A percentile compares a stretch with the other conserved stretches of the same genome.
These are phyloP conservation scores for Stropharia rugosoannulata DNA, from an alignment of 768 basidiomycete species.

Conservation along the genomic window DNA sequence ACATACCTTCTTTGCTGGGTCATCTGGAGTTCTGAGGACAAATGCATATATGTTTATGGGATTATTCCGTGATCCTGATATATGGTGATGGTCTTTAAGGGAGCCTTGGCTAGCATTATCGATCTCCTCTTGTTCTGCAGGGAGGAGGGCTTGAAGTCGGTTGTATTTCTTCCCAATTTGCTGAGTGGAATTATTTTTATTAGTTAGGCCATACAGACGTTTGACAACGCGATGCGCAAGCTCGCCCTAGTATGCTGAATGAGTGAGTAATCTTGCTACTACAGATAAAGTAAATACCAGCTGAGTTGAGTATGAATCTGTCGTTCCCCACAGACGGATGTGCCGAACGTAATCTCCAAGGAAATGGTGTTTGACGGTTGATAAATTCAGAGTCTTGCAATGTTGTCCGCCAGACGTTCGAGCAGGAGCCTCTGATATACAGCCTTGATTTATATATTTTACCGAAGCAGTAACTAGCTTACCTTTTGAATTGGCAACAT, in stretches of 20 bases:
- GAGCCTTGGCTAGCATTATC: not conserved
- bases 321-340: not conserved
- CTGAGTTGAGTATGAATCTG: not conserved
- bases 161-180: not conserved
- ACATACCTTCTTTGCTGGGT: constrained; percentile 20
- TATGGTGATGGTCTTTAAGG: constrained; percentile 5
- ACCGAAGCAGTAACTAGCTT: no score
- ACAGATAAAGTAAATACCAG: not conserved
- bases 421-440: no score
- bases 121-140: not conserved
- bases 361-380: not conserved
- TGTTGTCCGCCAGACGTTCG: not conserved
- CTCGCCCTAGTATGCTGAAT: no score
- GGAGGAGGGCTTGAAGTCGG: not conserved
- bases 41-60: constrained; percentile 18
- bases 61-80: constrained; percentile 16
- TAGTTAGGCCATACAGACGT: not conserved
- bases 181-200: not conserved
- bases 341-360: not conserved
- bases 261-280: no score
- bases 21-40: not conserved
- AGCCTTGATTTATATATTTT: no score
- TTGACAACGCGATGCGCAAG: not conserved
- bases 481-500: not conserved
- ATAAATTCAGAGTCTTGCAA: not conserved